These are phyloP conservation scores for Neohortaea acidophila DNA, from an alignment of 495 filamentous ascomycete species.

Conservation along the genomic window DNA sequence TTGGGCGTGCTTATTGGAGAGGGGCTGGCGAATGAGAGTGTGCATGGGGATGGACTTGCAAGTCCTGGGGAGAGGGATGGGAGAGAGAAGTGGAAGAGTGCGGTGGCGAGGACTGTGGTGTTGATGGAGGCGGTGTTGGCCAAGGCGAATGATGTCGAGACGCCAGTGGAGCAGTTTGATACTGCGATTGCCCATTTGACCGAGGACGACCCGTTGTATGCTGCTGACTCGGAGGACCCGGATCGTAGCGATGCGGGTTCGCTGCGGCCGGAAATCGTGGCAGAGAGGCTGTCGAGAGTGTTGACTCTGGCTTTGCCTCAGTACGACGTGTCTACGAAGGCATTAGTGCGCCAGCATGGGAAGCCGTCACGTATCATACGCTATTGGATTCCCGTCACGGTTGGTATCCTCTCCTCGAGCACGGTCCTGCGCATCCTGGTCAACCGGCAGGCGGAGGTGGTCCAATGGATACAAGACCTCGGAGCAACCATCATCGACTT, in stretches of 20 bases:
- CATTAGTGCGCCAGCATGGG: constrained; percentile 44
- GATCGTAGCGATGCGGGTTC: constrained; percentile 13
- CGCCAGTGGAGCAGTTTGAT: constrained; percentile 54
- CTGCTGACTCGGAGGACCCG: constrained; percentile 23
- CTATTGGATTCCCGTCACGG: constrained; percentile 68
- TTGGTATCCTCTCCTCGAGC: constrained; percentile 57
- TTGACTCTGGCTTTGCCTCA: constrained; percentile 43
- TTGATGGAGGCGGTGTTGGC: constrained; percentile 68
- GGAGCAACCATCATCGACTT: constrained; percentile 72
- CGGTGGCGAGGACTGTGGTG: constrained; percentile 53
- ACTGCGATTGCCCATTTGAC: constrained; percentile 50
- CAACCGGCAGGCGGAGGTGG: constrained; percentile 54
- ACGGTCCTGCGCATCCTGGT: constrained; percentile 63
- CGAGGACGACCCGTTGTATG: constrained; percentile 41
- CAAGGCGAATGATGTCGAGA: constrained; percentile 38
- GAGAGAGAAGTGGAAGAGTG: constrained; percentile 51
- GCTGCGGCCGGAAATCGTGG: constrained; percentile 41
- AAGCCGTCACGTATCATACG: constrained; percentile 60
- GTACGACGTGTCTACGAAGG: constrained; percentile 38
- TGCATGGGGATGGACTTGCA: constrained; percentile 16
- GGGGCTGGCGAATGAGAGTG: constrained; percentile 40
- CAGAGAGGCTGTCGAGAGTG: constrained; percentile 50
- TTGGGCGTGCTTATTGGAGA: constrained; percentile 75
- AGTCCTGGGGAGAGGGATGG: constrained; percentile 27
- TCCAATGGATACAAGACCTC: constrained; percentile 59